Percentiles rank a stretch among this genome's conserved stretches.
These are phyloP conservation scores for Ramalina intermedia DNA, from an alignment of 495 filamentous ascomycete genomes.

Conservation along the genomic window DNA sequence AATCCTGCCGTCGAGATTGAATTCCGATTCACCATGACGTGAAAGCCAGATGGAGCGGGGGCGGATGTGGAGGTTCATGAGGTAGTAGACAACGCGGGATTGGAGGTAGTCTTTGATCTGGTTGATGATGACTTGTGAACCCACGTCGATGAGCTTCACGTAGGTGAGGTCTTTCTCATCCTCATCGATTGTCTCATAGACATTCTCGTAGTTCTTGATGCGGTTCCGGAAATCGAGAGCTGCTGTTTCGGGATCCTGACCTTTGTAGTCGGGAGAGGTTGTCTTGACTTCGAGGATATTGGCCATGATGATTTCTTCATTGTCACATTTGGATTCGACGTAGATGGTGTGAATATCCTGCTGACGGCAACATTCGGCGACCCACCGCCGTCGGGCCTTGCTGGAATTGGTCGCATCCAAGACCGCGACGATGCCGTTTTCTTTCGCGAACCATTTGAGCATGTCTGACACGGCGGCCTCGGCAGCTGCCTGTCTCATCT, in stretches of 20 bases:
- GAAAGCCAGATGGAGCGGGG: constrained; percentile 97
- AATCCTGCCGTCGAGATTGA: constrained; percentile 75
- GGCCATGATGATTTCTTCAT: constrained; percentile 87
- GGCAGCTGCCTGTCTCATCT: constrained; percentile 70
- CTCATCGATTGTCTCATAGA: constrained; percentile 81
- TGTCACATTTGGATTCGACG: constrained; percentile 90
- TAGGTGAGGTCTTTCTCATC: constrained; percentile 78
- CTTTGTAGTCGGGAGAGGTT: constrained; percentile 83
- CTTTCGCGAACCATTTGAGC: constrained; percentile 68
- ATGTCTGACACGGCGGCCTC: constrained; percentile 84
- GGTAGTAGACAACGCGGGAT: constrained; percentile 89
- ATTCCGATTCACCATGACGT: constrained; percentile 84
- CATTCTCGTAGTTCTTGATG: constrained; percentile 92
- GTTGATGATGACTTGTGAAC: constrained; percentile 90
- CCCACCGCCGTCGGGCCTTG: constrained; percentile 78
- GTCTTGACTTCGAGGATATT: constrained; percentile 98
- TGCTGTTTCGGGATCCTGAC: constrained; percentile 82
- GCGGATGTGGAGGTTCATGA: constrained; percentile 96
- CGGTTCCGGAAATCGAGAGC: constrained; percentile 84
- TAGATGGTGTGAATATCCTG: constrained; percentile 81
- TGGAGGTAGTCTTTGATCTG: constrained; percentile 93
- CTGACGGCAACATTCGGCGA: constrained; percentile 54
- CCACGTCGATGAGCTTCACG: constrained; percentile 93
- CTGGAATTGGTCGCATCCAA: constrained; percentile 94
- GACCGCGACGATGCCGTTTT: constrained; percentile 69